phyloP scores from a whole-genome alignment of 2,329 filamentous ascomycete species.

The Penicillium sp. region DNA sequence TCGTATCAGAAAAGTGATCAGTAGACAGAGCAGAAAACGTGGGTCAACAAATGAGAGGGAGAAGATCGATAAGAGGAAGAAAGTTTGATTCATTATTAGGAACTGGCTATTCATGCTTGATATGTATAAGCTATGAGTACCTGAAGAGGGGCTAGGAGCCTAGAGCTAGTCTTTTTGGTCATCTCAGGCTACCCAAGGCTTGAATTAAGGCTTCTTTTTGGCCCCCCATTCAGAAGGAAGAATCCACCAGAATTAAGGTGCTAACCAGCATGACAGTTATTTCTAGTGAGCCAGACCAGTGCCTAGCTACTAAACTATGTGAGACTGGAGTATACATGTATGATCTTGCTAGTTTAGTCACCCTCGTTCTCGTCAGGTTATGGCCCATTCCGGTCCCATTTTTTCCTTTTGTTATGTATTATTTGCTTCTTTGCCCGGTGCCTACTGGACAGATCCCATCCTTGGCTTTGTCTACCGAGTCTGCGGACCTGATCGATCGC shows the following conservation, averaged over 20 bases:
- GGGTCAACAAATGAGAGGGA: background rate
- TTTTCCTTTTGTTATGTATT: background rate
- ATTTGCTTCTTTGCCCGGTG: slow-evolving; percentile 1
- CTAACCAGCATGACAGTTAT: background rate
- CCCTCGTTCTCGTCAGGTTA: background rate
- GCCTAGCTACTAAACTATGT: background rate
- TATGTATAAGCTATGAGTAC: background rate
- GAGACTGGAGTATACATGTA: background rate
- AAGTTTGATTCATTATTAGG: background rate
- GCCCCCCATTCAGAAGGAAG: background rate
- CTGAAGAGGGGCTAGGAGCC: background rate
- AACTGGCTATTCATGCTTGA: background rate
- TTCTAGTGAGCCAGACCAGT: background rate
- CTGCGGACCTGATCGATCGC: background rate
- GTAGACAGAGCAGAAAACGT: background rate
- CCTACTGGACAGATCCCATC: slow-evolving; percentile 8
- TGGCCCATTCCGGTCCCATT: background rate
- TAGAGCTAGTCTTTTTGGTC: background rate
- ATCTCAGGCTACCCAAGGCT: background rate
- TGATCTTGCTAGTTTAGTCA: background rate
- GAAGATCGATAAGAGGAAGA: background rate
- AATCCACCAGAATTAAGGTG: background rate
- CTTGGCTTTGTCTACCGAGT: background rate
- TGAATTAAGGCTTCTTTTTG: background rate
- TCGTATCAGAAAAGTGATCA: background rate